A percentile compares a stretch with the other conserved stretches of the same genome.
These are phyloP conservation scores for Metschnikowia peoriensis DNA, from an alignment of 805 yeast species.

Conservation along the genomic window DNA sequence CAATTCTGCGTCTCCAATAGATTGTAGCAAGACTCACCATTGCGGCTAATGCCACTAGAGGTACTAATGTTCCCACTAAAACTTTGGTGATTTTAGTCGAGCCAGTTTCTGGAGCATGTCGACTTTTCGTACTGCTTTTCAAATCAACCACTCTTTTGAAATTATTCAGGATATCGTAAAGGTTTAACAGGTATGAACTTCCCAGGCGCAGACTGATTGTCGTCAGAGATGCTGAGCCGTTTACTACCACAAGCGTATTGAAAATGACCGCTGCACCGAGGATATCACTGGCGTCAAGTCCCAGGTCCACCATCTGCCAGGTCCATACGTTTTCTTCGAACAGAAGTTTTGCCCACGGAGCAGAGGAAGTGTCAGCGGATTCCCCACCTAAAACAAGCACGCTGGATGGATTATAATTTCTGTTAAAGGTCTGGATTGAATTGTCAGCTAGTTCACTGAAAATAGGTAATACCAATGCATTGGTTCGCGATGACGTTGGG, in stretches of 20 bases:
- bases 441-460: slow-evolving; percentile 32
- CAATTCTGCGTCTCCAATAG: slow-evolving; percentile 10
- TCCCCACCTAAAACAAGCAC: slow-evolving; percentile 65
- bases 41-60: slow-evolving; percentile 25
- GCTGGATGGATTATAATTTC: slow-evolving; percentile 34
- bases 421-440: slow-evolving; percentile 26
- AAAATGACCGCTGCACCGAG: slow-evolving; percentile 55
- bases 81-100: slow-evolving; percentile 23
- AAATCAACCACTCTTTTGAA: slow-evolving; percentile 32
- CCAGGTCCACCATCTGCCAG: slow-evolving; percentile 34
- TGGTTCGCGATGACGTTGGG: slow-evolving; percentile 51
- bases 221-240: slow-evolving; percentile 11
- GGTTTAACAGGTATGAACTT: slow-evolving; percentile 31
- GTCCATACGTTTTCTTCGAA: slow-evolving; percentile 30
- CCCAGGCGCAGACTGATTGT: not conserved
- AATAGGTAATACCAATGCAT: slow-evolving; percentile 55
- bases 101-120: slow-evolving; percentile 21
- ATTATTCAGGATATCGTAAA: slow-evolving; percentile 39
- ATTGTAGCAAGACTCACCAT: slow-evolving; percentile 3
- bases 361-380: slow-evolving; percentile 35
- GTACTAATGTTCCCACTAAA: slow-evolving; percentile 38
- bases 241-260: slow-evolving; percentile 47
- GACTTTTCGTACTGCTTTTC: slow-evolving; percentile 18
- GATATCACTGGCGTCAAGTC: slow-evolving; percentile 22
- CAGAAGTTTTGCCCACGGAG: slow-evolving; percentile 41